Conservation (phyloP, 805 yeast genomes). For the Millerago galiae region DNA sequence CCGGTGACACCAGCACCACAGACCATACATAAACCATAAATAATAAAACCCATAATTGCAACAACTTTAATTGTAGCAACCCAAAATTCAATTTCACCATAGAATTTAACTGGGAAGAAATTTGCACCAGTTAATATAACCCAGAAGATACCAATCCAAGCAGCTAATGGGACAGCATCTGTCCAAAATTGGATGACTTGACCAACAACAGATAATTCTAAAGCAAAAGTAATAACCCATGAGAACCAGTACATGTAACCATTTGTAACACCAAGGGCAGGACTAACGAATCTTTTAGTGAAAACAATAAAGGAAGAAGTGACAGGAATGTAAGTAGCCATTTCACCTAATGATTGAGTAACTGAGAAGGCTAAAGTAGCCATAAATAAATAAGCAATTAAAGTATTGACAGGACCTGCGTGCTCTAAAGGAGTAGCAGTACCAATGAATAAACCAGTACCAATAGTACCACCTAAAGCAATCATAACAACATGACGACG, state of each 20-base stretch:
- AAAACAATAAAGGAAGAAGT: slow-evolving; percentile 64
- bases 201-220: slow-evolving; percentile 67
- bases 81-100: slow-evolving; percentile 78
- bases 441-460: slow-evolving; percentile 72
- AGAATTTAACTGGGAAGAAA: slow-evolving; percentile 60
- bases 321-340: slow-evolving; percentile 74
- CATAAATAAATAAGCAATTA: slow-evolving; percentile 61
- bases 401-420: slow-evolving; percentile 66
- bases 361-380: slow-evolving; percentile 60
- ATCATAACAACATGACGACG: slow-evolving; percentile 69
- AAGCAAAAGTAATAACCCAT: slow-evolving; percentile 72
- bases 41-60: slow-evolving; percentile 64
- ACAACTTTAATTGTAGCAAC: slow-evolving; percentile 58
- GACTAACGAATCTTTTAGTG: slow-evolving; percentile 59
- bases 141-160: slow-evolving; percentile 66
- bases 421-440: slow-evolving; percentile 45
- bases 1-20: slow-evolving; percentile 69
- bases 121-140: slow-evolving; percentile 47
- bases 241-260: slow-evolving; percentile 75
- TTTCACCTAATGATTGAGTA: slow-evolving; percentile 70
- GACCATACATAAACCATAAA: slow-evolving; percentile 64
- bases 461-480: slow-evolving; percentile 76
- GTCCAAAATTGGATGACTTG: slow-evolving; percentile 65
- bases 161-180: slow-evolving; percentile 59
- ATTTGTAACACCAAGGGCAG: slow-evolving; percentile 66